phyloP scores from a whole-genome alignment of 164 flowering plant genomes.

The Litsea cubeba region DNA sequence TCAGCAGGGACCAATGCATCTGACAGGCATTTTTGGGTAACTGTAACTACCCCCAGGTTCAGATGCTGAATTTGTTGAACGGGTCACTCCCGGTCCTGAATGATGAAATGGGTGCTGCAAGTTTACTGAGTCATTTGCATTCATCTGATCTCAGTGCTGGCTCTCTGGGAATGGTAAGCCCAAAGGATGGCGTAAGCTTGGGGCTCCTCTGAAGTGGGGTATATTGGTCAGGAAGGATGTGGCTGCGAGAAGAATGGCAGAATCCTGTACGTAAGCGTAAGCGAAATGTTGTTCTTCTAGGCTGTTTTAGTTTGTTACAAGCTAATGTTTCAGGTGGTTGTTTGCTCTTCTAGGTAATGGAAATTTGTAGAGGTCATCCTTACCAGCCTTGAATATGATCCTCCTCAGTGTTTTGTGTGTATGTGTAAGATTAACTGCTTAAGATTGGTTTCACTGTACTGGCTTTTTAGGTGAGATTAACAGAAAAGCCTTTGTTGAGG shows the following conservation, averaged over 20 bases:
- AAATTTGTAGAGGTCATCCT: background rate
- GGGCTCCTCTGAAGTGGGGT: constrained; percentile 44
- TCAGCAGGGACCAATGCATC: constrained; percentile 7
- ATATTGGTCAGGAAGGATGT: constrained; percentile 22
- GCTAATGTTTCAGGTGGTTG: background rate
- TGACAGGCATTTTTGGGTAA: constrained; percentile 9
- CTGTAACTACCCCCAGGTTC: constrained; percentile 16
- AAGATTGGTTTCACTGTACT: background rate
- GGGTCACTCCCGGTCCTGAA: constrained; percentile 14
- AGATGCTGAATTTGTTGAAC: constrained; percentile 18
- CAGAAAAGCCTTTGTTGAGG: no score
- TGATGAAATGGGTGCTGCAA: constrained; percentile 10
- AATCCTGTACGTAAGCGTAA: background rate
- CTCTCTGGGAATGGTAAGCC: constrained; percentile 21
- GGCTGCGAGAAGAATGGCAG: constrained; percentile 37
- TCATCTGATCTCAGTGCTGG: constrained; percentile 12
- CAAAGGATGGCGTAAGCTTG: constrained; percentile 47
- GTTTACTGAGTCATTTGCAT: constrained; percentile 10
- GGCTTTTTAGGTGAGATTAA: background rate
- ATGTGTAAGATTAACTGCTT: background rate
- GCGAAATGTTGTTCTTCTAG: background rate
- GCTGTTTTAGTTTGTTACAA: no score
- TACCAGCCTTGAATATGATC: background rate
- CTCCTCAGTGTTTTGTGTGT: background rate
- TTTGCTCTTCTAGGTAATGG: background rate